Conservation (phyloP, 345 rosid species). For the Populus davidiana region DNA sequence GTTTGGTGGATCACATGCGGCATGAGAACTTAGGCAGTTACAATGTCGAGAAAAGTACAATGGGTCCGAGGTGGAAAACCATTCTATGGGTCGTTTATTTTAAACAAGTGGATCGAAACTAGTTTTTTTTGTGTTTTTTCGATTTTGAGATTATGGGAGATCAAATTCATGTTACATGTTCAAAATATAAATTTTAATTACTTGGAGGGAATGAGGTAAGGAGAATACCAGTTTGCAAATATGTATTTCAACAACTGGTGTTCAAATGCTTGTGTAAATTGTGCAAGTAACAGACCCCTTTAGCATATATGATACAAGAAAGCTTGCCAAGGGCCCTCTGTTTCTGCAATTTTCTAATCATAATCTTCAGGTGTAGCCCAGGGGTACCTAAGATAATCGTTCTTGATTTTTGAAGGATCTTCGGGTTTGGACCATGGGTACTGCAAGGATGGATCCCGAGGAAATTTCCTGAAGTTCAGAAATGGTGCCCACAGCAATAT, state of each 20-base stretch:
- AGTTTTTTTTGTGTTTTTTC: neutral
- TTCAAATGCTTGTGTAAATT: neutral
- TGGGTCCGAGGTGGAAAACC: neutral
- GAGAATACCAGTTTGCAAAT: neutral
- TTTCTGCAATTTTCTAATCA: constrained; percentile 19
- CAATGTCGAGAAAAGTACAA: constrained; percentile 2
- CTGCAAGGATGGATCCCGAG: constrained; percentile 77
- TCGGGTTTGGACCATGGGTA: constrained; percentile 80
- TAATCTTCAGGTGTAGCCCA: constrained; percentile 83
- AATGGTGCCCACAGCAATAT: constrained; percentile 82
- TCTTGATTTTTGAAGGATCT: constrained; percentile 55
- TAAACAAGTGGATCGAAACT: neutral
- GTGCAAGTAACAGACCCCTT: neutral
- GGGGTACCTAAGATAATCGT: constrained; percentile 55
- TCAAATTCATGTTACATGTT: neutral
- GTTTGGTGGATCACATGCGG: constrained; percentile 6
- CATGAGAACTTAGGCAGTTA: constrained; percentile 22
- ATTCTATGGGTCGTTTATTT: neutral
- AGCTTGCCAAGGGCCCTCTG: neutral
- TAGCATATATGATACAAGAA: neutral
- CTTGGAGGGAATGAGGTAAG: neutral
- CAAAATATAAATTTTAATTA: too few species aligned
- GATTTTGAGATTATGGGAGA: neutral
- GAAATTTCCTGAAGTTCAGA: constrained; percentile 86
- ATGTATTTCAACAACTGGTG: neutral